phyloP scores from a whole-genome alignment of 495 filamentous ascomycete genomes.

The Pyronema omphalodes region DNA sequence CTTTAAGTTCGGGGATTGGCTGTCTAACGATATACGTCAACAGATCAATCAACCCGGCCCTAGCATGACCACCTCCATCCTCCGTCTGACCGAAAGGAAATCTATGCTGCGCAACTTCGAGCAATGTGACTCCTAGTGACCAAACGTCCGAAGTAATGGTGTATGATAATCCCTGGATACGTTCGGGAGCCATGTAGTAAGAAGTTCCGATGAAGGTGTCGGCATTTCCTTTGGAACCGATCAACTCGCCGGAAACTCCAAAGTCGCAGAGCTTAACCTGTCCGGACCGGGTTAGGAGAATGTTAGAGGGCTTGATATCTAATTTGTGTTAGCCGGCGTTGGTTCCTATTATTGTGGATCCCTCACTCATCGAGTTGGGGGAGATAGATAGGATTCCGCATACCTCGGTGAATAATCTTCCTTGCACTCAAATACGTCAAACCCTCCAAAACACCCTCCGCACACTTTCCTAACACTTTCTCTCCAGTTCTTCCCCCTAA shows the following conservation, averaged over 20 bases:
- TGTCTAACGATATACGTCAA: constrained; percentile 94
- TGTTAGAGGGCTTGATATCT: constrained; percentile 98
- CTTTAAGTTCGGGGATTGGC: constrained; percentile 87
- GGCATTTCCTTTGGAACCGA: constrained; percentile 87
- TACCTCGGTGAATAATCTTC: constrained; percentile 88
- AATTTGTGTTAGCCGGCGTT: constrained; percentile 1
- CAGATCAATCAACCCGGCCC: constrained; percentile 80
- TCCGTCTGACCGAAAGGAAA: constrained; percentile 97
- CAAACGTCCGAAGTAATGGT: constrained; percentile 98
- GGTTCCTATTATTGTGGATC: neutral
- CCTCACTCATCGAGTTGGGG: neutral
- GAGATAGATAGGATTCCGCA: neutral
- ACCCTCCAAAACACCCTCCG: constrained; percentile 85
- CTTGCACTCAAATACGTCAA: constrained; percentile 89
- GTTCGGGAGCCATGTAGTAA: constrained; percentile 98
- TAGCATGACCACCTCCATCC: constrained; percentile 37
- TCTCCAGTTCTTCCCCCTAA: constrained; percentile 88
- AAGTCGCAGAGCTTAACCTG: constrained; percentile 98
- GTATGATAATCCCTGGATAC: constrained; percentile 91
- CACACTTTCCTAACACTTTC: constrained; percentile 95
- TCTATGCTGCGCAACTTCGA: constrained; percentile 93
- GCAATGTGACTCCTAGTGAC: constrained; percentile 85
- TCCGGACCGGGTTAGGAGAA: constrained; percentile 77
- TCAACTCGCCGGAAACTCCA: constrained; percentile 86
- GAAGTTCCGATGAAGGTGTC: constrained; percentile 98